Conservation (phyloP, 2,329 filamentous ascomycete species). For the Huntiella bhutanensis region DNA sequence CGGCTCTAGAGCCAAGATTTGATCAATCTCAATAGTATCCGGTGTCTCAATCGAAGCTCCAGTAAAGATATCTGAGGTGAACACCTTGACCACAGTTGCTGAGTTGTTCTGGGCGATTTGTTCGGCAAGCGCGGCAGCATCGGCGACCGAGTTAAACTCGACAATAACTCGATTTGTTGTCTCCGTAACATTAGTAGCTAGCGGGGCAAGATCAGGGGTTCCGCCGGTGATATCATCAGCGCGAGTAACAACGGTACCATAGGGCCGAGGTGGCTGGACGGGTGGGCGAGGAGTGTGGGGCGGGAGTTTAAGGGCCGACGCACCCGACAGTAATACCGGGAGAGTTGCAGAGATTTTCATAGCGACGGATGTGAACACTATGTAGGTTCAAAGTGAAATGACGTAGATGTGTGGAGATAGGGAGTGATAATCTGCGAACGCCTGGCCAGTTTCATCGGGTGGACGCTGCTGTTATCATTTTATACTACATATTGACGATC, state of each 20-base stretch:
- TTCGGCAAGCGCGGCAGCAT: neutral
- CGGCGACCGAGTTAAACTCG: neutral
- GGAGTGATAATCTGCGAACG: no score
- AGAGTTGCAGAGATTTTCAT: neutral
- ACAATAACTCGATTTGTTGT: neutral
- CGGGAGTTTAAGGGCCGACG: neutral
- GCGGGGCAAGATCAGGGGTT: neutral
- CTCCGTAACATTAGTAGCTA: neutral
- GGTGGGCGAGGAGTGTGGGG: neutral
- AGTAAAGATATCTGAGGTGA: constrained; percentile 18
- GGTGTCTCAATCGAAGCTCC: constrained; percentile 19
- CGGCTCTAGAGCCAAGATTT: constrained; percentile 18
- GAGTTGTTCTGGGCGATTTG: neutral
- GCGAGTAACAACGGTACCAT: neutral
- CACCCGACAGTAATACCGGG: neutral
- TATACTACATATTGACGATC: no score
- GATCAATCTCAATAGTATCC: constrained; percentile 18
- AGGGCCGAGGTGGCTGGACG: neutral
- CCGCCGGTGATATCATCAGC: neutral
- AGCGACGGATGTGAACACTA: no score
- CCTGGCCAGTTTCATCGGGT: no score
- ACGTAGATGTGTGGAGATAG: no score
- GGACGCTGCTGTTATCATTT: no score
- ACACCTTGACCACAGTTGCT: neutral
- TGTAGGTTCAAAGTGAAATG: no score